These are phyloP conservation scores for Phytophthora foliorum DNA, from an alignment of 352 stramenopile species.

Conservation along the genomic window DNA sequence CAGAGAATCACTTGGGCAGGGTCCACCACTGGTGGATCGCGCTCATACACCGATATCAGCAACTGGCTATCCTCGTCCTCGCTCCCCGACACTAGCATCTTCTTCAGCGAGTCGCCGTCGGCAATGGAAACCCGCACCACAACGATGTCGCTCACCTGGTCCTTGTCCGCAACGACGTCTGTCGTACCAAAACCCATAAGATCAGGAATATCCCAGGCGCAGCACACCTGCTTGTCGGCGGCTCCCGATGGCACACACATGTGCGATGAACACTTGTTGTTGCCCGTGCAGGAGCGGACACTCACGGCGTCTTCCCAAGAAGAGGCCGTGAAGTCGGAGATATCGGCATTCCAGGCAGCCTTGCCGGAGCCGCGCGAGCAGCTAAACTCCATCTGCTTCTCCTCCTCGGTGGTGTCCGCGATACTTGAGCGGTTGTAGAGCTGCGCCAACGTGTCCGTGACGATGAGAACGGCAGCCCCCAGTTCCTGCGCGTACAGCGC, in stretches of 20 bases:
- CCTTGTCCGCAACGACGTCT: conserved; percentile 42
- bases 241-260: conserved; percentile 72
- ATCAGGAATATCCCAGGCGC: conserved; percentile 82
- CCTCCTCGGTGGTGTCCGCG: conserved; percentile 39
- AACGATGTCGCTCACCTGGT: conserved; percentile 60
- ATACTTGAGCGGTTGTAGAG: conserved; percentile 70
- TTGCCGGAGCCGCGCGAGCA: conserved; percentile 62
- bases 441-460: conserved; percentile 78
- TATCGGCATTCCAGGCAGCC: conserved; percentile 32
- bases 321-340: conserved; percentile 36
- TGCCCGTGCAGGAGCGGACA: conserved; percentile 53
- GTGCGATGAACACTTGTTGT: conserved; percentile 55
- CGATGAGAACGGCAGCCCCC: conserved; percentile 72
- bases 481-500: conserved; percentile 71
- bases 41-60: conserved; percentile 72
- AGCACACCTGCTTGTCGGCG: conserved; percentile 70
- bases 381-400: conserved; percentile 63
- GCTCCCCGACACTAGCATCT: conserved; percentile 36
- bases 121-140: conserved; percentile 79
- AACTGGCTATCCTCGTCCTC: conserved; percentile 38
- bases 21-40: conserved; percentile 65
- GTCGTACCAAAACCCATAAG: conserved; percentile 69
- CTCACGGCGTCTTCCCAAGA: conserved; percentile 52
- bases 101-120: conserved; percentile 67
- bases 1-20: conserved; percentile 80